Conservation (phyloP, 73 alveolate species). For the Paramecium sexaurelia region DNA sequence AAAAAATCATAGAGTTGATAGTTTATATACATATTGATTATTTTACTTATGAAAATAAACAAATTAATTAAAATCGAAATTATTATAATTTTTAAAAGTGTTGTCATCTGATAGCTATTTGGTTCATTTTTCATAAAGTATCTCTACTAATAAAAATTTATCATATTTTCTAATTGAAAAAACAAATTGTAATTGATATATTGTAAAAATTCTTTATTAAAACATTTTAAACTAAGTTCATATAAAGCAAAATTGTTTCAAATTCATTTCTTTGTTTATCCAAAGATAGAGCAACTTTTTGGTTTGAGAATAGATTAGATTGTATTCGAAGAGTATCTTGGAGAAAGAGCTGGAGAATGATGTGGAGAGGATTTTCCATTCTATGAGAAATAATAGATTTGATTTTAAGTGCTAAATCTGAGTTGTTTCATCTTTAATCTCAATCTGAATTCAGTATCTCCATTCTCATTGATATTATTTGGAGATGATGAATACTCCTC, state of each 20-base stretch:
- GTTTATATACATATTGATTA: neutral
- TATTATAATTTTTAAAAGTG: neutral
- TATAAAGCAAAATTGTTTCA: too few relatives aligned
- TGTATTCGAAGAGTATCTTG: neutral
- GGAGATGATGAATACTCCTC: neutral
- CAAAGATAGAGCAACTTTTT: too few relatives aligned
- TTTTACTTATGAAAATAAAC: neutral
- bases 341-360: neutral
- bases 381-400: neutral
- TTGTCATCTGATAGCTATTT: too few relatives aligned
- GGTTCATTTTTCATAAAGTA: too few relatives aligned
- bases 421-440: neutral
- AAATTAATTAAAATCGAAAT: neutral
- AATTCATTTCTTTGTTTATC: neutral
- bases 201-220: too few relatives aligned
- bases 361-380: neutral
- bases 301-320: neutral
- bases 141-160: too few relatives aligned
- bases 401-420: neutral
- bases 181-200: too few relatives aligned
- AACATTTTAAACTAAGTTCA: neutral
- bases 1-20: conserved; percentile 14
- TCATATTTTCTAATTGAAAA: too few relatives aligned
- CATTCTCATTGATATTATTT: neutral
- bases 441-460: neutral